Evolutionary conservation across 305 asterid species (phyloP).

Genomic region (Petunia hybrid): DNA sequence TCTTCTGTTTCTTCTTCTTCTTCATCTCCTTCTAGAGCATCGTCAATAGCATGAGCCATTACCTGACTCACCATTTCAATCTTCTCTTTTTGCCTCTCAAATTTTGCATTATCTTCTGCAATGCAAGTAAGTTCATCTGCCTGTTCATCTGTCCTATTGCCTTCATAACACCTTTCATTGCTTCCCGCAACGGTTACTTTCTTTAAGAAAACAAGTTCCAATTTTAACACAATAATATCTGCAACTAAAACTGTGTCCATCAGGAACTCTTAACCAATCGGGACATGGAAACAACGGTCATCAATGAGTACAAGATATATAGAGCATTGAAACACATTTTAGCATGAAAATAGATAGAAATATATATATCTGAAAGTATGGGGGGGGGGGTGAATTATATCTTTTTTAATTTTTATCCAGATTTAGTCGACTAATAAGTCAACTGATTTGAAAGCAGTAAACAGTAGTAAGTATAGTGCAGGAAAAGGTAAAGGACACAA

Average conservation of each 20-base stretch:
- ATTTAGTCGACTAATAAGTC: too few species aligned
- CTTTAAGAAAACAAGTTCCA: background rate
- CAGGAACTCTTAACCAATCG: background rate
- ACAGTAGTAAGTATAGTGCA: too few species aligned
- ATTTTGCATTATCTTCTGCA: conserved; percentile 97
- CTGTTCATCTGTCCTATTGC: conserved; percentile 99
- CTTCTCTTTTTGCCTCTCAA: conserved; percentile 91
- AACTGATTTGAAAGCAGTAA: too few species aligned
- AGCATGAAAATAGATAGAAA: background rate
- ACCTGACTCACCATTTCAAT: conserved; percentile 93
- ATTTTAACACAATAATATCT: background rate
- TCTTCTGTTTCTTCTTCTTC: conserved; percentile 98
- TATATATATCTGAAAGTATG: too few species aligned
- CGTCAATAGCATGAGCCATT: conserved; percentile 97
- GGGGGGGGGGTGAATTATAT: too few species aligned
- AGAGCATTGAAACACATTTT: background rate
- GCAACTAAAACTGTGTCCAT: background rate
- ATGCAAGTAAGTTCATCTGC: conserved; percentile 93
- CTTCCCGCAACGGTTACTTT: conserved; percentile 61
- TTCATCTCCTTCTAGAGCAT: conserved; percentile 96
- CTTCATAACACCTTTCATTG: conserved; percentile 98
- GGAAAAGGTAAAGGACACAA: too few species aligned
- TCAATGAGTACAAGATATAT: background rate
- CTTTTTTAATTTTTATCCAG: too few species aligned
- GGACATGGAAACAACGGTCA: background rate